Percentiles rank a stretch among this genome's conserved stretches.
These are phyloP conservation scores for Kwoniella mangroviensis DNA, from an alignment of 768 basidiomycete genomes.

Conservation along the genomic window DNA sequence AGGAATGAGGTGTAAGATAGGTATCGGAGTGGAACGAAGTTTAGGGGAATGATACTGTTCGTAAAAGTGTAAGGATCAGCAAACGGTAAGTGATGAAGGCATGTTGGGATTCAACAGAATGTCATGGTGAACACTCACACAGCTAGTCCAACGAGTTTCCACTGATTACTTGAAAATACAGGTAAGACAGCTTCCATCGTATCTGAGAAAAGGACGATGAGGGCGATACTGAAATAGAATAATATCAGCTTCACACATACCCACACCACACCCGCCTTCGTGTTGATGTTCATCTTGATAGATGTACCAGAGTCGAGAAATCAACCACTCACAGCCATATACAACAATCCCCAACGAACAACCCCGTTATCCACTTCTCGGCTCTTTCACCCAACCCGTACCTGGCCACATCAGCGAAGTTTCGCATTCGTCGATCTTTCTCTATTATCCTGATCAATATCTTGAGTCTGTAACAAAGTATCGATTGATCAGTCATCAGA, in stretches of 20 bases:
- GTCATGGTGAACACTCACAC: conserved; percentile 44
- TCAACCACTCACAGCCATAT: conserved; percentile 43
- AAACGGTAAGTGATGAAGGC: conserved; percentile 43
- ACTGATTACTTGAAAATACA: conserved; percentile 40
- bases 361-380: conserved; percentile 36
- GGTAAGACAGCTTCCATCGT: conserved; percentile 50
- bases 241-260: no score
- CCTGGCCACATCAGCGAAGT: conserved; percentile 48
- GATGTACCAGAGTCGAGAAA: neutral
- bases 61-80: neutral
- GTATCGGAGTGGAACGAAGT: conserved; percentile 52
- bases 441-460: conserved; percentile 50
- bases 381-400: conserved; percentile 44
- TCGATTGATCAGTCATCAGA: neutral
- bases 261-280: neutral
- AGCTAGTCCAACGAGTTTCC: conserved; percentile 44
- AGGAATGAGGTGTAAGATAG: conserved; percentile 53
- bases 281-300: neutral
- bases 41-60: conserved; percentile 47
- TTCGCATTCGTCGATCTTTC: conserved; percentile 45
- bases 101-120: no score
- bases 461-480: conserved; percentile 35
- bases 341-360: conserved; percentile 45
- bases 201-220: conserved; percentile 50
- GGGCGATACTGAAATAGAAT: conserved; percentile 37